phyloP scores from a whole-genome alignment of 2,329 filamentous ascomycete species.

The Talaromyces sp. region DNA sequence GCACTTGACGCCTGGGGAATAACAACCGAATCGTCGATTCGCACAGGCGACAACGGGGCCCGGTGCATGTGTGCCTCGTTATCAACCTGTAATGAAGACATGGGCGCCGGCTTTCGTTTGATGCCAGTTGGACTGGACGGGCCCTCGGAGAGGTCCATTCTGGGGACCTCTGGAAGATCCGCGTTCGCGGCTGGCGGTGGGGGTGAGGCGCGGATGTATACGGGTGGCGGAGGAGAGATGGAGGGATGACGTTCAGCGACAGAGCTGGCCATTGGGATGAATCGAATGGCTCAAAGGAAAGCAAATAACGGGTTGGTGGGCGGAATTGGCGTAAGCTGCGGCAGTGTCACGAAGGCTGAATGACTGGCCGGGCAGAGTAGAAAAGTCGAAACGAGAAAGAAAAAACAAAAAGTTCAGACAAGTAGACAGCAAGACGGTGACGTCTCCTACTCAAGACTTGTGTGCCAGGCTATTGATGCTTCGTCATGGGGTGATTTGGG shows the following conservation, averaged over 20 bases:
- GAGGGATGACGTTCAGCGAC: slow-evolving; percentile 17
- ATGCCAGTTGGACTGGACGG: slow-evolving; percentile 16
- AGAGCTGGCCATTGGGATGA: slow-evolving; percentile 22
- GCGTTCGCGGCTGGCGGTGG: slow-evolving; percentile 17
- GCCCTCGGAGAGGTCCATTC: neutral
- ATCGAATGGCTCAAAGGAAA: neutral
- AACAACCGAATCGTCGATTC: slow-evolving; percentile 23
- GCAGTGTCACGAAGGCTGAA: neutral
- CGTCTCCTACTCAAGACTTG: slow-evolving; percentile 1
- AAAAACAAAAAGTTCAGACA: neutral
- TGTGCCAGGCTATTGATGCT: neutral
- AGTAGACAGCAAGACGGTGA: neutral
- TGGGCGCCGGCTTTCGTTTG: slow-evolving; percentile 21
- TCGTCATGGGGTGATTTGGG: neutral
- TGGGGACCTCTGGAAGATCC: slow-evolving; percentile 11
- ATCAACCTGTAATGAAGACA: slow-evolving; percentile 15
- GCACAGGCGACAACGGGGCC: slow-evolving; percentile 28
- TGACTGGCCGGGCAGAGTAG: neutral
- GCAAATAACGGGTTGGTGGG: neutral
- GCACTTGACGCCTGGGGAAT: slow-evolving; percentile 23
- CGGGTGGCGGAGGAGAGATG: slow-evolving; percentile 38
- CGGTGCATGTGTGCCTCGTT: slow-evolving; percentile 22
- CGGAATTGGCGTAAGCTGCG: neutral
- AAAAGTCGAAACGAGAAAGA: neutral
- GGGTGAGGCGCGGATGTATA: slow-evolving; percentile 36